Conservation (phyloP, 2,329 filamentous ascomycete genomes). For the Xylariaceae sp. region DNA sequence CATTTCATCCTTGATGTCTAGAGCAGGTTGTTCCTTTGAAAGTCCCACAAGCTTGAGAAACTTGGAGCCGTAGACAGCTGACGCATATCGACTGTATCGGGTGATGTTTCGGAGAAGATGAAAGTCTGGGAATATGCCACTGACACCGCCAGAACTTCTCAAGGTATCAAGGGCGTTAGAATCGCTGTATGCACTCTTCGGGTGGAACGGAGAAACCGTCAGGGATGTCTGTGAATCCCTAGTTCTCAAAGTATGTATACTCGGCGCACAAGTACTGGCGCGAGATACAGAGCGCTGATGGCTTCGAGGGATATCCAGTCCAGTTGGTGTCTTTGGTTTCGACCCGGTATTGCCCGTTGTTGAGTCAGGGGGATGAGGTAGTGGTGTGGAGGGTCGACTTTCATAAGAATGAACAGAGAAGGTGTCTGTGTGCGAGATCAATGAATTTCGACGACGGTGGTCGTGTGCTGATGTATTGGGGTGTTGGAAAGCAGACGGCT, state of each 20-base stretch:
- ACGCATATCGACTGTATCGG: slow-evolving; percentile 63
- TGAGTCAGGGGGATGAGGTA: slow-evolving; percentile 6
- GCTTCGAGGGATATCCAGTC: slow-evolving; percentile 12
- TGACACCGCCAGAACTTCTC: slow-evolving; percentile 49
- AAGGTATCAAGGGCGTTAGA: slow-evolving; percentile 47
- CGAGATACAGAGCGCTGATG: slow-evolving; percentile 32
- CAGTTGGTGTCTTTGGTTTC: slow-evolving; percentile 12
- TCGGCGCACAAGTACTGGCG: slow-evolving; percentile 39
- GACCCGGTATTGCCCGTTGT: neutral
- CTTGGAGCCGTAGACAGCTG: slow-evolving; percentile 61
- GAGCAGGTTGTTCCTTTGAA: slow-evolving; percentile 44
- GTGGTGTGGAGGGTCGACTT: slow-evolving; percentile 41
- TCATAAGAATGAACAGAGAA: slow-evolving; percentile 49
- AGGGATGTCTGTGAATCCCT: slow-evolving; percentile 54
- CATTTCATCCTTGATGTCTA: slow-evolving; percentile 42
- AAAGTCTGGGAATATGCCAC: slow-evolving; percentile 55
- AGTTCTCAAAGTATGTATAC: slow-evolving; percentile 58
- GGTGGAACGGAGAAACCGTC: slow-evolving; percentile 45
- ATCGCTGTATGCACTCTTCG: slow-evolving; percentile 46
- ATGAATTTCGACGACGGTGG: slow-evolving; percentile 47
- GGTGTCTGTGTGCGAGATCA: slow-evolving; percentile 54
- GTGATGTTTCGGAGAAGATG: slow-evolving; percentile 60
- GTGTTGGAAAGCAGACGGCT: slow-evolving; percentile 41
- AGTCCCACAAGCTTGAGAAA: slow-evolving; percentile 63
- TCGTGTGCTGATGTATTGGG: slow-evolving; percentile 51